Evolutionary conservation across 2,329 filamentous ascomycete species (phyloP).

Genomic region (Aureobasidium subglaciale): DNA sequence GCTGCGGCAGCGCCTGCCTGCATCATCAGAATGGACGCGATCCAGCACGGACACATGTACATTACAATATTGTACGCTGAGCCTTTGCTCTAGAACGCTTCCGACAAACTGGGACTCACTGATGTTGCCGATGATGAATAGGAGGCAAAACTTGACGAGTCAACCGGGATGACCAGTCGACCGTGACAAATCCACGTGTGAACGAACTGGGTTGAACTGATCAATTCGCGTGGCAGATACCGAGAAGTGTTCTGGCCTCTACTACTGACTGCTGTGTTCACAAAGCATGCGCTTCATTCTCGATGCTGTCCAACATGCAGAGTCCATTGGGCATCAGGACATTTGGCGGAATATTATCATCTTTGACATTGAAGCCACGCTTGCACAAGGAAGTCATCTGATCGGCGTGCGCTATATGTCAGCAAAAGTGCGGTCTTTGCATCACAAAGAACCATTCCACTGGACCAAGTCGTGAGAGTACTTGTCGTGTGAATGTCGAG

Average conservation of each 20-base stretch:
- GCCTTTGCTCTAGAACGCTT: background rate
- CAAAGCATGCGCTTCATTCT: background rate
- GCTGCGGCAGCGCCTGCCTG: constrained; percentile 10
- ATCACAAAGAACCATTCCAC: constrained; percentile 2
- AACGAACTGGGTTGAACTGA: background rate
- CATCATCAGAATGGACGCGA: background rate
- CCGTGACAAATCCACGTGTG: constrained; percentile 2
- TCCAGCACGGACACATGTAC: background rate
- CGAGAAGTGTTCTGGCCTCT: background rate
- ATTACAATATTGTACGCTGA: background rate
- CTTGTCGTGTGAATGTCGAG: constrained; percentile 1
- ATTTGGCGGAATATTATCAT: constrained; percentile 2
- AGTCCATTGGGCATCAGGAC: background rate
- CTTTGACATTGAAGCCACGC: constrained; percentile 11
- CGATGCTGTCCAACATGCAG: constrained; percentile 2
- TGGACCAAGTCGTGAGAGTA: background rate
- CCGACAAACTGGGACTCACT: background rate
- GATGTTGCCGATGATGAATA: background rate
- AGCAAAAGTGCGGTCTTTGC: background rate
- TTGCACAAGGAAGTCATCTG: constrained; percentile 11
- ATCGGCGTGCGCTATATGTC: constrained; percentile 6
- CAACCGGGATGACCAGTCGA: background rate
- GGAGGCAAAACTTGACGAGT: constrained; percentile 4
- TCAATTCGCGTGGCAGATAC: background rate
- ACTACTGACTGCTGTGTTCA: background rate